Evolutionary conservation across 345 rosid genomes (phyloP).

Genomic region (Arabidopsis suecica): DNA sequence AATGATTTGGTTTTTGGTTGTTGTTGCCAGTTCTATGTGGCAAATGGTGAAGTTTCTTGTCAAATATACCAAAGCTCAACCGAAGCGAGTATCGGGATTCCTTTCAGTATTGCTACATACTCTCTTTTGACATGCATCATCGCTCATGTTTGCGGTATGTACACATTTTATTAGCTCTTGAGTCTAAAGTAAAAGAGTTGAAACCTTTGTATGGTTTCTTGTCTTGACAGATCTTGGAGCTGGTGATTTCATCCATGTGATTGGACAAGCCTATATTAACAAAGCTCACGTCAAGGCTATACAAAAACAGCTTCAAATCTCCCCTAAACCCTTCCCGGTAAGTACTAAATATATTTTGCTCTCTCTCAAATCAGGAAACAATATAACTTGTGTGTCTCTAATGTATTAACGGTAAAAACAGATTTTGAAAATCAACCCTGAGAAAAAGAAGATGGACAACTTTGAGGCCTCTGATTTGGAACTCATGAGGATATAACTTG

Average conservation of each 20-base stretch:
- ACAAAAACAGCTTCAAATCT: conserved; percentile 78
- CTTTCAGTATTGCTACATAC: conserved; percentile 82
- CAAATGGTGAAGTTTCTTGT: conserved; percentile 88
- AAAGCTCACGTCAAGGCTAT: conserved; percentile 61
- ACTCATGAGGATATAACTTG: conserved; percentile 59
- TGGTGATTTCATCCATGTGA: conserved; percentile 77
- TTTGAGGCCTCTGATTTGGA: conserved; percentile 73
- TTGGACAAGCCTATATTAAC: conserved; percentile 78
- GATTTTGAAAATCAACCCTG: conserved; percentile 82
- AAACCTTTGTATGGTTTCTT: neutral
- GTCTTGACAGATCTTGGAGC: conserved; percentile 66
- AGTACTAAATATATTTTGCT: conserved; percentile 38
- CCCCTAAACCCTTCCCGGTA: conserved; percentile 90
- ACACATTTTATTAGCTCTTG: neutral
- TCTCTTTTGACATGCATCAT: conserved; percentile 86
- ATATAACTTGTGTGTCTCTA: conserved; percentile 7
- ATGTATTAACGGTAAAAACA: conserved; percentile 46
- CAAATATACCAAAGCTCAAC: conserved; percentile 90
- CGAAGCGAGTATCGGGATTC: conserved; percentile 85
- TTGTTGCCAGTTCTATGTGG: conserved; percentile 75
- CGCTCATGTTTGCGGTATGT: conserved; percentile 90
- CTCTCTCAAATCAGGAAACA: neutral
- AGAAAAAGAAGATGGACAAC: conserved; percentile 72
- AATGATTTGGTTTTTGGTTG: conserved; percentile 9
- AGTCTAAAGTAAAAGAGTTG: neutral